Percentiles rank a stretch among this genome's conserved stretches.
phyloP scores from a whole-genome alignment of 2,329 filamentous ascomycete genomes.

The Sporothrix variecibatus region DNA sequence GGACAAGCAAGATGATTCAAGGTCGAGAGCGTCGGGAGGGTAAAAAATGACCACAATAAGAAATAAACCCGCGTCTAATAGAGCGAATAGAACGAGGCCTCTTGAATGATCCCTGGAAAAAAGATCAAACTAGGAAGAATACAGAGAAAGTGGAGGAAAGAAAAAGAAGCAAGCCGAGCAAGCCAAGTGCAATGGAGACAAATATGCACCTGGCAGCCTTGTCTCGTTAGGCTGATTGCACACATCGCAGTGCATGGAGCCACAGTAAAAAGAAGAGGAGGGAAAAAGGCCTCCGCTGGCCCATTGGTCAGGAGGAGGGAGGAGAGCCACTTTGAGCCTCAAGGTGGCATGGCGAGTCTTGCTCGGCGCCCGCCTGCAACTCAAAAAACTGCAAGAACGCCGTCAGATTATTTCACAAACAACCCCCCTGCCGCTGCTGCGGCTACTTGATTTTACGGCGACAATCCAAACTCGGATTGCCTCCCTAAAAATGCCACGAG shows the following conservation, averaged over 20 bases:
- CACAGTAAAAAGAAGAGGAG: neutral
- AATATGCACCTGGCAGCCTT: neutral
- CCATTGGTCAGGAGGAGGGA: neutral
- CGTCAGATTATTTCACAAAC: neutral
- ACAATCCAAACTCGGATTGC: neutral
- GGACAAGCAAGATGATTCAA: neutral
- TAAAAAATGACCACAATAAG: neutral
- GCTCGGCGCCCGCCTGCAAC: neutral
- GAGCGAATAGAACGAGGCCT: neutral
- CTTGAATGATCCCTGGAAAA: neutral
- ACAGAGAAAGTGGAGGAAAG: neutral
- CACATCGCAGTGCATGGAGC: neutral
- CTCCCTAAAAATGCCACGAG: neutral
- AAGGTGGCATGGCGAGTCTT: neutral
- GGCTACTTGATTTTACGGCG: neutral
- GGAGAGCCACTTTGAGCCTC: constrained; percentile 6
- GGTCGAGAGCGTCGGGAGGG: neutral
- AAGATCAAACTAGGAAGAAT: neutral
- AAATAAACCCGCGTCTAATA: neutral
- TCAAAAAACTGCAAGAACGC: neutral
- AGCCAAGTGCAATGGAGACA: neutral
- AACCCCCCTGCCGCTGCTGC: constrained; percentile 3
- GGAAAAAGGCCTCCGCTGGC: neutral
- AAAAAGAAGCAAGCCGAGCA: neutral
- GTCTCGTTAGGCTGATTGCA: constrained; percentile 11